Percentiles rank a stretch among this genome's conserved stretches.
Evolutionary conservation across 208 protist genomes (phyloP).

Genomic region (Leishmania aethiopica): DNA sequence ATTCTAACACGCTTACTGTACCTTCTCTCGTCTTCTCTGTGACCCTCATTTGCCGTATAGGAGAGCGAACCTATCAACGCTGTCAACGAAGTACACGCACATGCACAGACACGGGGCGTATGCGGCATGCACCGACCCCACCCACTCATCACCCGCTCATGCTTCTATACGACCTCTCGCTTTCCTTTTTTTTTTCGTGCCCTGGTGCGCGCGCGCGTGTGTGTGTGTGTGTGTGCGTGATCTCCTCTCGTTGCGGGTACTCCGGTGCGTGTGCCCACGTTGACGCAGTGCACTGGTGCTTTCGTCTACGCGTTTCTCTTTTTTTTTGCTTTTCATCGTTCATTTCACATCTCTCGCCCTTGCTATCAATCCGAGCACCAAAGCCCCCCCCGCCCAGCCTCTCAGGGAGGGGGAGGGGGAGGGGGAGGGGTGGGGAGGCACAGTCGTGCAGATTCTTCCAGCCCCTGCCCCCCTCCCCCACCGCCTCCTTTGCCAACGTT

Average conservation of each 20-base stretch:
- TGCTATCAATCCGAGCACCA: not conserved
- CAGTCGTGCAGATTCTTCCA: too few species aligned
- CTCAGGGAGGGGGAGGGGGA: too few species aligned
- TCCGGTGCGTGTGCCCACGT: too few species aligned
- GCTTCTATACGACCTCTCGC: conserved; percentile 6
- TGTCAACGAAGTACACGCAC: not conserved
- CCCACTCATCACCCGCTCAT: not conserved
- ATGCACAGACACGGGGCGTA: not conserved
- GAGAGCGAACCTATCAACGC: not conserved
- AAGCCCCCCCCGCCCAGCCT: not conserved
- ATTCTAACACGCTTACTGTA: too few species aligned
- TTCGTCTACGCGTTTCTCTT: too few species aligned
- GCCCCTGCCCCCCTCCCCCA: not conserved
- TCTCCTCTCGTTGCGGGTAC: too few species aligned
- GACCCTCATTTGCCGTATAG: too few species aligned
- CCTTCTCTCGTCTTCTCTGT: not conserved
- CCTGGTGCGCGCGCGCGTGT: not conserved
- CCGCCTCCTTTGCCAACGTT: not conserved
- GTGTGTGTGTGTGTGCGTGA: too few species aligned
- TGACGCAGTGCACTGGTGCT: too few species aligned
- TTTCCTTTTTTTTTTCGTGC: not conserved
- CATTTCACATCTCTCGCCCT: too few species aligned
- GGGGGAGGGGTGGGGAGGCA: too few species aligned
- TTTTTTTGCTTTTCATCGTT: too few species aligned
- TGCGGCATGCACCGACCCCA: not conserved